phyloP scores from a whole-genome alignment of 2,329 filamentous ascomycete species.

The Penicillium sp. region DNA sequence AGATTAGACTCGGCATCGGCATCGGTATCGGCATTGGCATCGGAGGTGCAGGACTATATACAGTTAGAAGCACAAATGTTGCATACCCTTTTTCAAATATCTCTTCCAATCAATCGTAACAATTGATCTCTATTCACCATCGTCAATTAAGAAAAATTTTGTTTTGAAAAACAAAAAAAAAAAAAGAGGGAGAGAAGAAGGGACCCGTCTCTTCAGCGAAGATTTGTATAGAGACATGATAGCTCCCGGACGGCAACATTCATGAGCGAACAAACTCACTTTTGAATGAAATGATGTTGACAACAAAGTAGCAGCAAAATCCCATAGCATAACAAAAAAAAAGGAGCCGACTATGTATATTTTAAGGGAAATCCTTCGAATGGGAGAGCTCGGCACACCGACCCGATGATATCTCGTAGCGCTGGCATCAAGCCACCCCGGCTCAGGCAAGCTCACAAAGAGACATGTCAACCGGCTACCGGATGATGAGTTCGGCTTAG shows the following conservation, averaged over 20 bases:
- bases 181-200: background rate
- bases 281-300: background rate
- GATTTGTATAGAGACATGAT: background rate
- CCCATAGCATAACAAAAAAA: slow-evolving; percentile 6
- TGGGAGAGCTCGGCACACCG: slow-evolving; percentile 12
- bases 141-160: no score
- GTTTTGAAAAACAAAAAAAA: no score
- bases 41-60: slow-evolving; percentile 6
- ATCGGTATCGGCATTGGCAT: slow-evolving; percentile 1
- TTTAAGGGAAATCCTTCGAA: slow-evolving; percentile 4
- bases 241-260: background rate
- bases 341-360: slow-evolving; percentile 5
- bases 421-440: slow-evolving; percentile 2
- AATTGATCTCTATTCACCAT: no score
- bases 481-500: background rate
- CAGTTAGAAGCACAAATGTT: slow-evolving; percentile 1
- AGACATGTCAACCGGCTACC: background rate
- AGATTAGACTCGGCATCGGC: slow-evolving; percentile 9
- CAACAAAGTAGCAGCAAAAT: background rate
- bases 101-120: no score
- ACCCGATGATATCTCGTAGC: slow-evolving; percentile 14
- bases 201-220: background rate
- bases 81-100: background rate
- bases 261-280: no score
- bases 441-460: background rate